Evolutionary conservation across 805 yeast species (phyloP).

Genomic region (Zygoascus biomembranicola): DNA sequence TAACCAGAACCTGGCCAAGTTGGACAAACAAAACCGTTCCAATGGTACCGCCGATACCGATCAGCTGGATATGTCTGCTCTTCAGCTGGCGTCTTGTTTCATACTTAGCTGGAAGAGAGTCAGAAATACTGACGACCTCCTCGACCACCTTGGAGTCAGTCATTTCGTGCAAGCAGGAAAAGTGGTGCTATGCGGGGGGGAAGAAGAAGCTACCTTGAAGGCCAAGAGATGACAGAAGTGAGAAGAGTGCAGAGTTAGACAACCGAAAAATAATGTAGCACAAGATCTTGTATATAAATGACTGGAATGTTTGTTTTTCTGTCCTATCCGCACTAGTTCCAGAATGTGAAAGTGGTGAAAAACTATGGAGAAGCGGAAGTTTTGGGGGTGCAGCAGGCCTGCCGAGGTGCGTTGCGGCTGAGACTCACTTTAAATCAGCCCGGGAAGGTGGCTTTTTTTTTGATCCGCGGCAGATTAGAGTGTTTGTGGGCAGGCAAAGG

Average conservation of each 20-base stretch:
- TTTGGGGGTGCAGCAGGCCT: too few relatives aligned
- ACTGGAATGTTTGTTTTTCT: too few relatives aligned
- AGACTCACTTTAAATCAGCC: too few relatives aligned
- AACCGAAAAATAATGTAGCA: not conserved
- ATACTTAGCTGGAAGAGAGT: constrained; percentile 11
- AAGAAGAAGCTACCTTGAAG: not conserved
- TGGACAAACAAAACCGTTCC: constrained; percentile 76
- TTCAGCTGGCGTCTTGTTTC: constrained; percentile 43
- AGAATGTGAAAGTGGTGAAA: too few relatives aligned
- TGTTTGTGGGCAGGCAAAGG: too few relatives aligned
- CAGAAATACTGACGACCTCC: not conserved
- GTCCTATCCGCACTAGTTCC: too few relatives aligned
- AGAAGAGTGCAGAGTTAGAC: not conserved
- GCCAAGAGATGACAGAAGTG: not conserved
- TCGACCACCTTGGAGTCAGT: not conserved
- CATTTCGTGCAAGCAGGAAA: not conserved
- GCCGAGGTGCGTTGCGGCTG: too few relatives aligned
- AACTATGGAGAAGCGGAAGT: too few relatives aligned
- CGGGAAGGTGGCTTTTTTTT: too few relatives aligned
- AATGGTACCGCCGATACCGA: constrained; percentile 75
- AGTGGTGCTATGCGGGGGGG: not conserved
- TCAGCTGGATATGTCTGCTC: constrained; percentile 68
- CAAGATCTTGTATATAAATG: not conserved
- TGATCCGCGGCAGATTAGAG: too few relatives aligned
- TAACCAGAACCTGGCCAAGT: constrained; percentile 53